Base-by-base conservation (phyloP, 768 basidiomycete species). In the Russula abietina region DNA sequence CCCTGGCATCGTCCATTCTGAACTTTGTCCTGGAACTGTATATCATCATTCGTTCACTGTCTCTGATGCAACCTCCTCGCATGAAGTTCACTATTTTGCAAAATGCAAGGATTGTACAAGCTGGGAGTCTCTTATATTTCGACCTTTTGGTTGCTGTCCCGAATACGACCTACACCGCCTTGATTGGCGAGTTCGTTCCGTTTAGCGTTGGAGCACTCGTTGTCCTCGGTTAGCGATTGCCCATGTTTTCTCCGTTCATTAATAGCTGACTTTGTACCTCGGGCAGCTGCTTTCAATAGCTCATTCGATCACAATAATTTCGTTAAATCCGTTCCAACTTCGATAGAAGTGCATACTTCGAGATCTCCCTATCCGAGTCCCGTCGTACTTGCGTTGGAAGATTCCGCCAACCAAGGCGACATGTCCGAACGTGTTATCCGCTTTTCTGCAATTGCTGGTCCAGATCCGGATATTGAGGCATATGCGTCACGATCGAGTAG, bases 61-160 rank as follows among this genome's bases (percentile, higher is more conserved):
- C 61, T 64, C 68, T 32, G 45, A 75, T 60, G 64, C 73, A 39
- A 61, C 75, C 57, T 65, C 66, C 66, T 69, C 66, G 62, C 39
- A 66, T 58, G 57, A 61, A 55, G 65, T 58, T 58, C 38, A n/a
- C n/a, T 14, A 52, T 58, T 52, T 41, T 76, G 8, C 60, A 60
- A 45, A 76, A 77, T 63, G 61, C 72, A 22, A 68, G 73, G 22
- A 67, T 78, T 26, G 62, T 73, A 19, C 71, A 75, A 51, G 73
- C 74, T 4, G 19, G 73, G n/a, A 75, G 78, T 38, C 73, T 82
- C n/a, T 51, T 81, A 32, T 48, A 79, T 10, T 70, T 80, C 2
- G 79, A 81, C 41, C 59, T 79, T 17, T 60, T 79, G n/a, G 76
- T 74, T 2, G 59, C 79, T 39, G 76, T 75, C 3, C 77, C 79